Conservation (phyloP, 805 yeast species). For the Starmerella potacharoeniae region DNA sequence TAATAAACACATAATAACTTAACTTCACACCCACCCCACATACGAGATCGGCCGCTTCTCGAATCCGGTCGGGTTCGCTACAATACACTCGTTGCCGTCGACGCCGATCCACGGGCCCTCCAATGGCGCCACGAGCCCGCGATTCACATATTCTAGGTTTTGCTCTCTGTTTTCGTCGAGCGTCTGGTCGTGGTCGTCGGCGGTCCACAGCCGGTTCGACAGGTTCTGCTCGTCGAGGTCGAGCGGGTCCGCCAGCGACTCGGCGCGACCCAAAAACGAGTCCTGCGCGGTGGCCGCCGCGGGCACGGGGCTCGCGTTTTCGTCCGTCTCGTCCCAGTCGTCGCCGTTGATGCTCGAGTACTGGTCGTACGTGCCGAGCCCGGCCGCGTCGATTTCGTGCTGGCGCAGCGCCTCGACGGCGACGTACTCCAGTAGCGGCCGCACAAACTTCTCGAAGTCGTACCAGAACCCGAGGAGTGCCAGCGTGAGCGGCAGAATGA, state of each 20-base stretch:
- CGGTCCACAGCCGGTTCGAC: slow-evolving; percentile 2
- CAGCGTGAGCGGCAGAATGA: slow-evolving; percentile 65
- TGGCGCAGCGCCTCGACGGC: slow-evolving; percentile 61
- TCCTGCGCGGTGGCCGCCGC: background rate
- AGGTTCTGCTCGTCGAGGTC: slow-evolving; percentile 1
- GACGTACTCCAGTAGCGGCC: slow-evolving; percentile 73
- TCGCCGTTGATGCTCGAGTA: slow-evolving; percentile 4
- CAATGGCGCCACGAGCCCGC: slow-evolving; percentile 52
- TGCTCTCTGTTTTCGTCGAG: slow-evolving; percentile 70
- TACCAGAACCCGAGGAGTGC: slow-evolving; percentile 54
- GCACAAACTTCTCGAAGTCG: slow-evolving; percentile 69
- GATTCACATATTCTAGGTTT: slow-evolving; percentile 64
- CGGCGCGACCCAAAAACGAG: slow-evolving; percentile 1
- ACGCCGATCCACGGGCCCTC: slow-evolving; percentile 78
- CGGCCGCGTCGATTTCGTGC: slow-evolving; percentile 4
- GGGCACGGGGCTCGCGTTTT: background rate
- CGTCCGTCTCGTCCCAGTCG: slow-evolving; percentile 1
- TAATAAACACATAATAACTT: background rate
- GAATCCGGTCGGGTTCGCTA: slow-evolving; percentile 36
- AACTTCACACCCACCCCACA: slow-evolving; percentile 35
- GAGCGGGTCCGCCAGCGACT: slow-evolving; percentile 3
- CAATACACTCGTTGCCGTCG: slow-evolving; percentile 44
- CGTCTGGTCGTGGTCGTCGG: slow-evolving; percentile 30
- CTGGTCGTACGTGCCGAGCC: slow-evolving; percentile 10
- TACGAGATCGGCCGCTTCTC: slow-evolving; percentile 30